phyloP scores from a whole-genome alignment of 306 rosid genomes.

The Fragaria vesca region DNA sequence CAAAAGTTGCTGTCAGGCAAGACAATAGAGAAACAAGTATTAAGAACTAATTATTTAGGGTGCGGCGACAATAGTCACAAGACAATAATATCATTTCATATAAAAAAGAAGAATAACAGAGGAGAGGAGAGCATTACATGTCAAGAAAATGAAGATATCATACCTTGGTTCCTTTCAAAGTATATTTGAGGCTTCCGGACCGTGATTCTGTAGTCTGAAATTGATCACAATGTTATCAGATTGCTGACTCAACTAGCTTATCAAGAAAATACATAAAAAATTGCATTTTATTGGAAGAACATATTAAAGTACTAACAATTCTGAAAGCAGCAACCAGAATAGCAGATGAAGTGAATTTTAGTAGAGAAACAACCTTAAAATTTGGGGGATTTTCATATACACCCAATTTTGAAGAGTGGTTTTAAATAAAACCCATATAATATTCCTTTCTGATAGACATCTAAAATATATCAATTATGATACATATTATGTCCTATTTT shows the following conservation, averaged over 20 bases:
- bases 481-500: too few relatives aligned
- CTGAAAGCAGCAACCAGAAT: neutral
- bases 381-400: too few relatives aligned
- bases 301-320: neutral
- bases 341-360: neutral
- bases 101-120: neutral
- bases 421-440: too few relatives aligned
- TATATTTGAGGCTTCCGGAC: neutral
- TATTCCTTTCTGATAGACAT: too few relatives aligned
- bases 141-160: neutral
- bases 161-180: conserved; percentile 31
- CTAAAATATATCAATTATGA: too few relatives aligned
- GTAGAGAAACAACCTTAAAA: conserved; percentile 21
- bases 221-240: conserved; percentile 7
- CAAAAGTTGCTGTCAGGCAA: neutral
- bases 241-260: neutral
- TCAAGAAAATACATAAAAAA: neutral
- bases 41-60: neutral
- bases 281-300: neutral
- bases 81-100: neutral
- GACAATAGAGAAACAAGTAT: neutral
- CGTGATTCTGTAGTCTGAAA: conserved; percentile 13
- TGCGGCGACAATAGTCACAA: neutral
- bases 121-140: neutral
- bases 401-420: too few relatives aligned